Percentiles rank a stretch among this genome's conserved stretches.
Evolutionary conservation across 192 early-diverging fungal genomes (phyloP).

Genomic region (Haplosporangium gracile): DNA sequence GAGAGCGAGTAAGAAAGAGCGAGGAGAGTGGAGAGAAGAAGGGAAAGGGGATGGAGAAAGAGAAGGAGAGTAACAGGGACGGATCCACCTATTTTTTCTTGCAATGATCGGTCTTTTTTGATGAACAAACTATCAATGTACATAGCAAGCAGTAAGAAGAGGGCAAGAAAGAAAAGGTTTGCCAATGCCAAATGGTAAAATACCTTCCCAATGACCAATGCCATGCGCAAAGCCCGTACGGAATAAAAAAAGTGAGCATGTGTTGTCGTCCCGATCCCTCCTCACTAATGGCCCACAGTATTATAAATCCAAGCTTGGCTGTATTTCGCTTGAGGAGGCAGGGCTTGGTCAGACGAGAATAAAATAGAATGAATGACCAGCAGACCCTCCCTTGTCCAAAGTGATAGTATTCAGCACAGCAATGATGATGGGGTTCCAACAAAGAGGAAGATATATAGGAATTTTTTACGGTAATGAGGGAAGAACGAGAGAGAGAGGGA

Average conservation of each 20-base stretch:
- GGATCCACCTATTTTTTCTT: background rate
- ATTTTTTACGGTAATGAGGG: background rate
- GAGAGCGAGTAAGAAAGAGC: background rate
- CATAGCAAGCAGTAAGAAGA: no score
- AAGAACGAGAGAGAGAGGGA: background rate
- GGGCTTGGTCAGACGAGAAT: conserved; percentile 7
- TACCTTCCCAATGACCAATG: background rate
- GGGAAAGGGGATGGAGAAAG: background rate
- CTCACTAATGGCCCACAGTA: background rate
- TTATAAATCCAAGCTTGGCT: background rate
- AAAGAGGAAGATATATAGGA: background rate
- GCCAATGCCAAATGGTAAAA: background rate
- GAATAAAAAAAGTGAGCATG: background rate
- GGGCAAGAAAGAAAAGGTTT: background rate
- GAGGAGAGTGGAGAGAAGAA: background rate
- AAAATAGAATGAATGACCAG: background rate
- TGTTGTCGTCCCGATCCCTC: background rate
- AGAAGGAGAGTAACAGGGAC: background rate
- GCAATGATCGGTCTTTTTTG: background rate
- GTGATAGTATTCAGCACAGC: background rate
- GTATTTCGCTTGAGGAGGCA: background rate
- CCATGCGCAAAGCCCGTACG: background rate
- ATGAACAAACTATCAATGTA: background rate
- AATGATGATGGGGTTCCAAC: background rate
- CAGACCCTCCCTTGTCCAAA: background rate